Conservation (phyloP, 1,139 yeast genomes). For the Dujonia santamariae region DNA sequence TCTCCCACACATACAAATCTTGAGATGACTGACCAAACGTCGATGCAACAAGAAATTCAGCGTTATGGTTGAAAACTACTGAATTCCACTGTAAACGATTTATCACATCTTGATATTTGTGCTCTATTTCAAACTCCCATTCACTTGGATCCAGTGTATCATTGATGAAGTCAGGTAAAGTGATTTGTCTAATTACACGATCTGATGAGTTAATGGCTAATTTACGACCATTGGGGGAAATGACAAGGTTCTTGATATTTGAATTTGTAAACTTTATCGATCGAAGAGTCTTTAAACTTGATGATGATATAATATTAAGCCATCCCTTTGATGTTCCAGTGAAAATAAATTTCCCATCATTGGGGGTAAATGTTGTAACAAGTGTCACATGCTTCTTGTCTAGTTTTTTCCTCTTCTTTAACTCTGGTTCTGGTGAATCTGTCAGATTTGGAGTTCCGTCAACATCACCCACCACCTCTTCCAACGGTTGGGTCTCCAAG, state of each 20-base stretch:
- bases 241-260: conserved; percentile 66
- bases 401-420: conserved; percentile 12
- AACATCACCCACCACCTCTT: not conserved
- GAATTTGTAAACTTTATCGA: conserved; percentile 60
- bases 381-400: conserved; percentile 28
- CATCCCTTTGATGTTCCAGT: conserved; percentile 83
- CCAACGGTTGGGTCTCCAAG: conserved; percentile 26
- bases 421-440: conserved; percentile 5
- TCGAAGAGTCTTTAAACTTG: conserved; percentile 34
- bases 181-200: conserved; percentile 70
- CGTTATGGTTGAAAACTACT: conserved; percentile 70
- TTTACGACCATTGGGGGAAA: conserved; percentile 66
- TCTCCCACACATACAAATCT: conserved; percentile 92
- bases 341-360: conserved; percentile 51
- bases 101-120: conserved; percentile 87
- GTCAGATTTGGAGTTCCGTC: conserved; percentile 1
- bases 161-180: conserved; percentile 49
- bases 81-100: conserved; percentile 89
- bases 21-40: conserved; percentile 85
- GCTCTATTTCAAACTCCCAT: conserved; percentile 69
- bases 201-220: conserved; percentile 81
- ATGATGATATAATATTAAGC: conserved; percentile 49
- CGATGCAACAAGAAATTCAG: conserved; percentile 84
- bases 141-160: conserved; percentile 18
- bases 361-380: conserved; percentile 34